phyloP scores from a whole-genome alignment of 1,284 basidiomycete species.

The Irpex sp. region DNA sequence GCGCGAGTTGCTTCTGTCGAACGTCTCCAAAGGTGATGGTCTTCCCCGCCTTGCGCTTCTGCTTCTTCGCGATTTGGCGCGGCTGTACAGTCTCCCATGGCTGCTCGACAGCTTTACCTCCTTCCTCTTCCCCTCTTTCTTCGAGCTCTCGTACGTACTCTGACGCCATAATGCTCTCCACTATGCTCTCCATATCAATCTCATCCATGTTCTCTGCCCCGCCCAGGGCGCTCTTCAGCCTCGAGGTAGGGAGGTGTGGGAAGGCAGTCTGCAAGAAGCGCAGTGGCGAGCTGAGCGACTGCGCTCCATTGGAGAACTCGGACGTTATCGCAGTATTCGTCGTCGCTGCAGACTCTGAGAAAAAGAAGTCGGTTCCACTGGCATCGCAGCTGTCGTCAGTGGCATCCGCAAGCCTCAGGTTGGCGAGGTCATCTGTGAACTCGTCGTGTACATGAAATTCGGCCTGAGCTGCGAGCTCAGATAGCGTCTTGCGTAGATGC shows the following conservation, averaged over 20 bases:
- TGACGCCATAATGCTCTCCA: conserved; percentile 51
- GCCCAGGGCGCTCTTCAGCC: conserved; percentile 41
- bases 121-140: conserved; percentile 53
- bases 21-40: conserved; percentile 51
- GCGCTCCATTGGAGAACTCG: conserved; percentile 26
- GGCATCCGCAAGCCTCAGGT: conserved; percentile 17
- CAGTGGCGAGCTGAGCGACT: conserved; percentile 52
- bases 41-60: conserved; percentile 36
- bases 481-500: conserved; percentile 37
- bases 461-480: conserved; percentile 45
- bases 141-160: conserved; percentile 63
- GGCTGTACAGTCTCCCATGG: conserved; percentile 34
- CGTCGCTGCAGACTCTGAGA: conserved; percentile 36
- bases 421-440: conserved; percentile 17
- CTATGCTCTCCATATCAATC: conserved; percentile 61
- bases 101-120: conserved; percentile 12
- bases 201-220: conserved; percentile 31
- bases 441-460: conserved; percentile 30
- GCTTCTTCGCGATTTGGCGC: conserved; percentile 30
- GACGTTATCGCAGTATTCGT: conserved; percentile 42
- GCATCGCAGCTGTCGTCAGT: conserved; percentile 24
- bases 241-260: conserved; percentile 46
- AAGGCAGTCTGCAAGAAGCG: conserved; percentile 64
- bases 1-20: conserved; percentile 53
- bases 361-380: conserved; percentile 23